Evolutionary conservation across 78 protist genomes (phyloP).

Genomic region (Dictyostelium intermedium): DNA sequence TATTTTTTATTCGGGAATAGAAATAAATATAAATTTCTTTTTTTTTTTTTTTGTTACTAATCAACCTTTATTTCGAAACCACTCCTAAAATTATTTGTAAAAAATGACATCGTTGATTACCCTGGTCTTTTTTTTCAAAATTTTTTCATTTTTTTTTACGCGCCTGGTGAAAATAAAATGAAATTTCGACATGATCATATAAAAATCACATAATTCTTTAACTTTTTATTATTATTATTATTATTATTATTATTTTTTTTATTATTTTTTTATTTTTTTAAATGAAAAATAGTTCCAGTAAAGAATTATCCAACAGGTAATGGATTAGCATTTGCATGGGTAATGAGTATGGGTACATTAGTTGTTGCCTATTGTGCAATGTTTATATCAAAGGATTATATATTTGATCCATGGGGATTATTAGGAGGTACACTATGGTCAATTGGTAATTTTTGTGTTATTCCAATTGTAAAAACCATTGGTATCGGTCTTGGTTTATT

Average conservation of each 20-base stretch:
- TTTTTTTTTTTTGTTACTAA: no score
- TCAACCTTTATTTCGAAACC: not conserved
- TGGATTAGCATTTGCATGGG: constrained; percentile 80
- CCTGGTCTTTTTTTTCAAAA: not conserved
- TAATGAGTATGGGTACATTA: constrained; percentile 54
- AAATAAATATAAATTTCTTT: not conserved
- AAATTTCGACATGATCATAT: not conserved
- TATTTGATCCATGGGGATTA: constrained; percentile 56
- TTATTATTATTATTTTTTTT: no score
- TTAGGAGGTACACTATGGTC: constrained; percentile 61
- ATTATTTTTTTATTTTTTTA: no score
- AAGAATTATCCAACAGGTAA: constrained; percentile 77
- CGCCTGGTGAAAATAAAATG: not conserved
- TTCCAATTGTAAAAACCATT: constrained; percentile 83
- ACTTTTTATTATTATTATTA: no score
- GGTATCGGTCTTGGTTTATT: constrained; percentile 90
- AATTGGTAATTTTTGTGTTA: constrained; percentile 83
- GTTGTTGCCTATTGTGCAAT: constrained; percentile 42
- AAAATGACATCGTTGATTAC: not conserved
- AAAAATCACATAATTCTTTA: no score
- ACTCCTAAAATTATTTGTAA: not conserved
- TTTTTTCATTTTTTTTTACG: not conserved
- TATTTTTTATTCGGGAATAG: not conserved
- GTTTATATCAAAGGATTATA: constrained; percentile 18
- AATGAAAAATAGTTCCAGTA: constrained; percentile 30